Evolutionary conservation across 495 filamentous ascomycete genomes (phyloP), one percentile per base, ranked within the genome.

Genomic region (Tuber magnatum): DNA sequence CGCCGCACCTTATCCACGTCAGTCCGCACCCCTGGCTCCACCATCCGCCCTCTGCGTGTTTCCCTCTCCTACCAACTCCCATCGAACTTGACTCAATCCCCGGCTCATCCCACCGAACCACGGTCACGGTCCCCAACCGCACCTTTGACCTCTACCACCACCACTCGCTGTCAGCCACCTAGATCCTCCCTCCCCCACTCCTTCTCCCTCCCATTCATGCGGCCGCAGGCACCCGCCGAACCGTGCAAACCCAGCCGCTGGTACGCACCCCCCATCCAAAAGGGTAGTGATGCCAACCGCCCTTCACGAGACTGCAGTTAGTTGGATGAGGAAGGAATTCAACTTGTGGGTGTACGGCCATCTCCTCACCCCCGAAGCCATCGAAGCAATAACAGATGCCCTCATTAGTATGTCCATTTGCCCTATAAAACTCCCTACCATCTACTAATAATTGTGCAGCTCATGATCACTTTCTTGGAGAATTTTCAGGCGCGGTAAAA

Each of bases 181-280:
- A 61, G 51, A 61, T 32, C 10, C n/a, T 61, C 51, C 0, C 51
- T 61, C 51, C 51, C 51, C 3, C 51, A 61, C n/a, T 61, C 51
- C 51, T 61, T 61, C 51, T 61, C 51, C 51, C 51, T 61, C n/a
- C 51, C 51, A 61, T 61, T 61, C n/a, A 61, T 61, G 10, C n/a
- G 24, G n/a, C 22, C 12, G 3, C 51, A 61, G 1, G 51, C n/a
- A 28, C 51, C n/a, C 3, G 14, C 51, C 3, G 28, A 61, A 28
- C 51, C n/a, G 2, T 12, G n/a, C 51, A 28, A 61, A 16, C 51
- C 51, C 51, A 61, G 51, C 51, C 51, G 51, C 51, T 61, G 51
- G 51, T n/a, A 61, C 12, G n/a, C 51, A 32, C n/a, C 51, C n/a
- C 51, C 51, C 5, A 61, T 61, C 16, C 51, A 61, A 1, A n/a